phyloP scores from a whole-genome alignment of 2,329 filamentous ascomycete genomes.

The Mariannaea elegans region DNA sequence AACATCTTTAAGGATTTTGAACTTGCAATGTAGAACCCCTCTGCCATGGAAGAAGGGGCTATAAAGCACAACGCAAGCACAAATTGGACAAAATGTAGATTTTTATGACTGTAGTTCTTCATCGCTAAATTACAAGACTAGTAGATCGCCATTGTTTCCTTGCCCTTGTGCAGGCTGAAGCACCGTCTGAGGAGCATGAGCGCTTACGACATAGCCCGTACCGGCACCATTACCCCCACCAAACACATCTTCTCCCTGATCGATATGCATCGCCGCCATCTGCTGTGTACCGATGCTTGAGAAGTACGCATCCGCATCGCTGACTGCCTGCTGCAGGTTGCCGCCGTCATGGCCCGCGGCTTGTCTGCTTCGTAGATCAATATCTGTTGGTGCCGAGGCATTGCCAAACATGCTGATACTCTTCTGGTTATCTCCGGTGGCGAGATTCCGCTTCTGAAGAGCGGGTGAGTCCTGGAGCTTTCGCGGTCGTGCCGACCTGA shows the following conservation, averaged over 20 bases:
- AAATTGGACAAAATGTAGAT: too few relatives aligned
- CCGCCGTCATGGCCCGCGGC: constrained; percentile 43
- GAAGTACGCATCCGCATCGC: constrained; percentile 91
- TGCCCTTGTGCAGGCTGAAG: constrained; percentile 74
- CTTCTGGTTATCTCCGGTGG: constrained; percentile 66
- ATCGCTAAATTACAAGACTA: constrained; percentile 63
- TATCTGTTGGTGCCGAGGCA: constrained; percentile 60
- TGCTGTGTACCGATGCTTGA: constrained; percentile 77
- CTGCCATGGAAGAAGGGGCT: too few relatives aligned
- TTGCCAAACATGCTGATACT: constrained; percentile 66
- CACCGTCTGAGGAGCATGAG: constrained; percentile 79
- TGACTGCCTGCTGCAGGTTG: constrained; percentile 76
- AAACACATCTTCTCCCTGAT: constrained; percentile 69
- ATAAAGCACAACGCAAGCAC: too few relatives aligned
- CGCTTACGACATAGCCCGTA: constrained; percentile 78
- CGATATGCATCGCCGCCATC: constrained; percentile 76
- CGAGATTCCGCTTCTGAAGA: constrained; percentile 76
- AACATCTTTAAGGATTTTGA: too few relatives aligned
- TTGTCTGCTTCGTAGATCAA: constrained; percentile 54
- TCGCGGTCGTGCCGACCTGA: constrained; percentile 85
- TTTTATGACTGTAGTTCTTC: constrained; percentile 27
- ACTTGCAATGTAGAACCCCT: too few relatives aligned
- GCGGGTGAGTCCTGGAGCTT: constrained; percentile 85
- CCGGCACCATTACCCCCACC: constrained; percentile 64
- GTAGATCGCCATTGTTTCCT: constrained; percentile 74